phyloP scores from a whole-genome alignment of 495 filamentous ascomycete genomes.

The Evernia prunastri region DNA sequence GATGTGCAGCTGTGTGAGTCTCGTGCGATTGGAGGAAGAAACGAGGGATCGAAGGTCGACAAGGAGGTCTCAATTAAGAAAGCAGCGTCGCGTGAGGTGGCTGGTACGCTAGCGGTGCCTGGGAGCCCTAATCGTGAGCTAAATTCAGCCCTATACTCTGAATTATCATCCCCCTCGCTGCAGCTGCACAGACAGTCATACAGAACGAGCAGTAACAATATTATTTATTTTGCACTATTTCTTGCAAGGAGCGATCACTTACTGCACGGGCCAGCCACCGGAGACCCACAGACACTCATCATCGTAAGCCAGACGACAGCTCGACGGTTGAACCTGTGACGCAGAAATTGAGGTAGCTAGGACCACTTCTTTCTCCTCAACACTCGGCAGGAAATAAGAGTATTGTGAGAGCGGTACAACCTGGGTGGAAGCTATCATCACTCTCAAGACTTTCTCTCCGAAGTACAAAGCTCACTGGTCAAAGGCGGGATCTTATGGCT shows the following conservation, averaged over 20 bases:
- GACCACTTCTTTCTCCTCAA: not conserved
- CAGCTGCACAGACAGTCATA: too few relatives aligned
- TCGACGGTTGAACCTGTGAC: not conserved
- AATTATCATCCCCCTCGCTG: not conserved
- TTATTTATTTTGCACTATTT: not conserved
- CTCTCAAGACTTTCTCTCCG: conserved; percentile 7
- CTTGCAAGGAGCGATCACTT: not conserved
- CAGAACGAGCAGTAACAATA: not conserved
- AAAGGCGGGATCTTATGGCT: conserved; percentile 68
- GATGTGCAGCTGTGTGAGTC: not conserved
- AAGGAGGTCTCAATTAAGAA: conserved; percentile 5
- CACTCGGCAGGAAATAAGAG: conserved; percentile 1
- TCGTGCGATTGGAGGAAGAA: conserved; percentile 11
- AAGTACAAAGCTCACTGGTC: conserved; percentile 63
- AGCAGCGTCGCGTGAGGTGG: conserved; percentile 17
- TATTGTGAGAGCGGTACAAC: not conserved
- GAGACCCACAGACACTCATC: not conserved
- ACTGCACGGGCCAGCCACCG: not conserved
- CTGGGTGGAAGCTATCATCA: not conserved
- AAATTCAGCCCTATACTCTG: conserved; percentile 5
- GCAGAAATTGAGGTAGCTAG: not conserved
- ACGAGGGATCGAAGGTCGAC: conserved; percentile 12
- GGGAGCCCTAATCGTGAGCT: not conserved
- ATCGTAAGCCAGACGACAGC: not conserved
- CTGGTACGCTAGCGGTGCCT: not conserved